Conservation (phyloP, 768 basidiomycete genomes). For the Boletus reticuloceps region DNA sequence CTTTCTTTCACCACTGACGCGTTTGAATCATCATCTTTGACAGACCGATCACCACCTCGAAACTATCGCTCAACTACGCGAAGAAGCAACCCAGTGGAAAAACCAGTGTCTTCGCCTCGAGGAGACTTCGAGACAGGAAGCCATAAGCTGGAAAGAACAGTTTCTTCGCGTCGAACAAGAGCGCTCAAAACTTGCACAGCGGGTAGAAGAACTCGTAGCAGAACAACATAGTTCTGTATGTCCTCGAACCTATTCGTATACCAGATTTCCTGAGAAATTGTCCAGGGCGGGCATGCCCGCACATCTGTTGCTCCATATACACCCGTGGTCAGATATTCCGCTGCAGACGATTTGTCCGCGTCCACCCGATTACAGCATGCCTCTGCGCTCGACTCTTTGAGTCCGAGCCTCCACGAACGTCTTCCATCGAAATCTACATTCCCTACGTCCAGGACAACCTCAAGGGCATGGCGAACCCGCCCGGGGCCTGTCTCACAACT, state of each 20-base stretch:
- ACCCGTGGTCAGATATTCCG: conserved; percentile 29
- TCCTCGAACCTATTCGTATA: conserved; percentile 1
- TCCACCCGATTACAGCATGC: conserved; percentile 21
- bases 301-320: conserved; percentile 30
- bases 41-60: conserved; percentile 61
- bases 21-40: background rate
- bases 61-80: conserved; percentile 57
- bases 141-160: conserved; percentile 77
- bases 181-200: conserved; percentile 52
- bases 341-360: conserved; percentile 26
- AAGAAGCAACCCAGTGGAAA: conserved; percentile 71
- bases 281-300: conserved; percentile 15
- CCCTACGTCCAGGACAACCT: conserved; percentile 24
- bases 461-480: conserved; percentile 8
- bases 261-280: background rate
- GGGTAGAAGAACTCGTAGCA: conserved; percentile 57
- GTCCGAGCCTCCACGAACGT: conserved; percentile 30
- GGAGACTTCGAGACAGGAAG: conserved; percentile 45
- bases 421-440: conserved; percentile 32
- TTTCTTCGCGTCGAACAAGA: conserved; percentile 74
- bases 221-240: conserved; percentile 45
- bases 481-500: conserved; percentile 18
- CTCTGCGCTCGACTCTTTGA: conserved; percentile 17
- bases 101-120: conserved; percentile 54
- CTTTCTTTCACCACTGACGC: background rate